Percentiles rank a stretch among this genome's conserved stretches.
Evolutionary conservation across 805 yeast species (phyloP).

Genomic region (Ogataea ramenticola): DNA sequence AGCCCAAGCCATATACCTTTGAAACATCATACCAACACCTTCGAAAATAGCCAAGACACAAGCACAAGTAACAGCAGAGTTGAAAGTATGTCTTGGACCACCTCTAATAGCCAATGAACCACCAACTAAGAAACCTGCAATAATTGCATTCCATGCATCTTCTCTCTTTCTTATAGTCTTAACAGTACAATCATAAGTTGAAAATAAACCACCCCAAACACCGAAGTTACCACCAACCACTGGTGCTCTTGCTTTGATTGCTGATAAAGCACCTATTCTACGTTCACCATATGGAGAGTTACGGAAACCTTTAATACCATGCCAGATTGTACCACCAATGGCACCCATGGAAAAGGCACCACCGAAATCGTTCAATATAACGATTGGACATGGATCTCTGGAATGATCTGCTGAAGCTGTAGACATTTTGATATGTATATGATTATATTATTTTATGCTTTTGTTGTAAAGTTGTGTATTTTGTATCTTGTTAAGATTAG

Average conservation of each 20-base stretch:
- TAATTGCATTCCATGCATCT: conserved; percentile 97
- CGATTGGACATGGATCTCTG: conserved; percentile 98
- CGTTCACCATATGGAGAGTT: conserved; percentile 97
- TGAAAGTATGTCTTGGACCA: conserved; percentile 95
- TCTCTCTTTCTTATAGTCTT: conserved; percentile 95
- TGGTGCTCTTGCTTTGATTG: conserved; percentile 94
- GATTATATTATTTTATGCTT: too few relatives aligned
- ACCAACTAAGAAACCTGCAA: conserved; percentile 97
- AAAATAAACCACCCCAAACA: conserved; percentile 98
- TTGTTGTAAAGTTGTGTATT: too few relatives aligned
- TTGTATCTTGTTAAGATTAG: too few relatives aligned
- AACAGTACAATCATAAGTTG: conserved; percentile 91
- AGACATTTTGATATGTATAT: conserved; percentile 64
- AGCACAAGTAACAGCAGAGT: conserved; percentile 96
- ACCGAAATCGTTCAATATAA: conserved; percentile 93
- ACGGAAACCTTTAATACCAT: conserved; percentile 97
- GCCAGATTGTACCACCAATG: conserved; percentile 98
- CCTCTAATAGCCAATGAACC: conserved; percentile 98
- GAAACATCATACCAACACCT: conserved; percentile 97
- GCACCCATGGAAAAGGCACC: conserved; percentile 99
- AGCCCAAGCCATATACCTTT: conserved; percentile 78
- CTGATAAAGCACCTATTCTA: conserved; percentile 79
- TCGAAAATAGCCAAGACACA: conserved; percentile 94
- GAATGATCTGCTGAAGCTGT: conserved; percentile 76
- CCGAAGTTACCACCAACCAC: conserved; percentile 99